These are phyloP conservation scores for Aspergillus ibericus DNA, from an alignment of 2,329 filamentous ascomycete species.

Conservation along the genomic window DNA sequence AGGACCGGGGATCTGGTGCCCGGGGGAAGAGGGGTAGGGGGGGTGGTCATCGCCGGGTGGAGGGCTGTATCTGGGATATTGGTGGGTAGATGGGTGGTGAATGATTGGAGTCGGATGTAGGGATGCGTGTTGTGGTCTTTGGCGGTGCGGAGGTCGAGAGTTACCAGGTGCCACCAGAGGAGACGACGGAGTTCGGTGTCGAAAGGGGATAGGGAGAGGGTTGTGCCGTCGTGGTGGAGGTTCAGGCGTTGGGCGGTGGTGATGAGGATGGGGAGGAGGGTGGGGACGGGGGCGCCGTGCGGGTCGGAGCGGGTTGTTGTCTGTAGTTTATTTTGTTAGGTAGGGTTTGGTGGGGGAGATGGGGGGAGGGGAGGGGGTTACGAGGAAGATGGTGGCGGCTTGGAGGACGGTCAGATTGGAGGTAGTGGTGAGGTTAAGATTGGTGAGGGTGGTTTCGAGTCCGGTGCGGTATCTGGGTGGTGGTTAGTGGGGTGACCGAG, in stretches of 20 bases:
- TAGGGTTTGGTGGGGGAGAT: background rate
- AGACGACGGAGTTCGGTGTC: slow-evolving; percentile 22
- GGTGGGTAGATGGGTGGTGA: slow-evolving; percentile 15
- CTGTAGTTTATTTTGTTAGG: slow-evolving; percentile 10
- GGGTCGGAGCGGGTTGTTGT: slow-evolving; percentile 16
- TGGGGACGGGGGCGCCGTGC: slow-evolving; percentile 14
- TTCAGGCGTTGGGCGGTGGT: slow-evolving; percentile 15
- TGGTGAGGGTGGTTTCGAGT: slow-evolving; percentile 17
- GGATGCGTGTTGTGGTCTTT: slow-evolving; percentile 15
- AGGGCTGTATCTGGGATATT: slow-evolving; percentile 17
- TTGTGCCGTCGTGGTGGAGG: slow-evolving; percentile 14
- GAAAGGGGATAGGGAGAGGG: slow-evolving; percentile 10
- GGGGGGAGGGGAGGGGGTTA: background rate
- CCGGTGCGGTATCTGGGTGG: slow-evolving; percentile 18
- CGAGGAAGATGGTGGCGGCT: slow-evolving; percentile 23
- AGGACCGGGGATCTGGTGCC: slow-evolving; percentile 25
- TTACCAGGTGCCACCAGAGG: slow-evolving; percentile 28
- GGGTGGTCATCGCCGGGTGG: slow-evolving; percentile 13
- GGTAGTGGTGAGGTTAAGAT: slow-evolving; percentile 12
- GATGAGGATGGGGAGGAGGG: slow-evolving; percentile 11
- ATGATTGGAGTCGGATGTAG: slow-evolving; percentile 13
- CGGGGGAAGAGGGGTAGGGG: background rate
- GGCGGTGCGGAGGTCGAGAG: slow-evolving; percentile 18
- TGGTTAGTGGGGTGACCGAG: background rate
- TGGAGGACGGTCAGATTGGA: slow-evolving; percentile 20